Evolutionary conservation across 805 yeast genomes (phyloP).

Genomic region (Starmerella floris): DNA sequence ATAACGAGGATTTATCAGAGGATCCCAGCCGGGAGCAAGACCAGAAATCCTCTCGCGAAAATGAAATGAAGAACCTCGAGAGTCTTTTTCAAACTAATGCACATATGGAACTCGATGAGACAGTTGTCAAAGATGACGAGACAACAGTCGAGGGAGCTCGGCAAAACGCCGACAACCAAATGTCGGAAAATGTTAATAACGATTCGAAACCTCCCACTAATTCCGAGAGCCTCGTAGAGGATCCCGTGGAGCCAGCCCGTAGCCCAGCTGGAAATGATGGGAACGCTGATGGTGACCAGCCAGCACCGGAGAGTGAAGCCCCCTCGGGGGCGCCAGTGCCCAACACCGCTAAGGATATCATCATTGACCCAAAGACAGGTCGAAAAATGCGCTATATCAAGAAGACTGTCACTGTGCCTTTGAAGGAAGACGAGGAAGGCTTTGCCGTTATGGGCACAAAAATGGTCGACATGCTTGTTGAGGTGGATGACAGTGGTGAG

Average conservation of each 20-base stretch:
- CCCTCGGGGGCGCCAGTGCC: background rate
- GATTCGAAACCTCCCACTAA: background rate
- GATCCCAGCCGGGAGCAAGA: background rate
- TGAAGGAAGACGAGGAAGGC: slow-evolving; percentile 2
- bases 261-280: background rate
- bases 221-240: background rate
- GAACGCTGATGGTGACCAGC: background rate
- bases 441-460: background rate
- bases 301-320: background rate
- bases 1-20: background rate
- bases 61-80: slow-evolving; percentile 7
- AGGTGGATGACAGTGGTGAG: background rate
- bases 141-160: slow-evolving; percentile 1
- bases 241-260: background rate
- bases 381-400: background rate
- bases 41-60: background rate
- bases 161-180: background rate
- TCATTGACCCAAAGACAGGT: background rate
- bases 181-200: background rate
- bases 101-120: background rate
- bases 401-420: background rate
- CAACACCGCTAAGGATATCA: background rate
- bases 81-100: slow-evolving; percentile 6
- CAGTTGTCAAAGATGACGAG: background rate
- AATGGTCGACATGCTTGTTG: background rate